Evolutionary conservation across 2,329 filamentous ascomycete genomes (phyloP).

Genomic region (Talaromyces pinophilus): DNA sequence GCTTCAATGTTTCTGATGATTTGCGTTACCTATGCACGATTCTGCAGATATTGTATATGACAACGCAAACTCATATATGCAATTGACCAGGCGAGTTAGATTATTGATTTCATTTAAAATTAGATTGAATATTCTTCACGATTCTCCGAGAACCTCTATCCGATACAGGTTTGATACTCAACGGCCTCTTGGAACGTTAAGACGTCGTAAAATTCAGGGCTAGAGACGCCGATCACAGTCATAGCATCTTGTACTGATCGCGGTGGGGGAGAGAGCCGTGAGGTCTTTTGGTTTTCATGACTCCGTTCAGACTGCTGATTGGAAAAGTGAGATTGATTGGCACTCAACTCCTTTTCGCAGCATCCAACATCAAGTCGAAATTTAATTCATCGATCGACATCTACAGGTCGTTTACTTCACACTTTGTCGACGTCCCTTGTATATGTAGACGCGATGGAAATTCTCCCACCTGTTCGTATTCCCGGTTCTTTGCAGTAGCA

Average conservation of each 20-base stretch:
- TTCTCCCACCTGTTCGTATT: constrained; percentile 12
- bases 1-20: background rate
- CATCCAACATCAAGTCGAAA: background rate
- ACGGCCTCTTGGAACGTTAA: background rate
- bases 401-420: background rate
- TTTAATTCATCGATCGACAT: background rate
- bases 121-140: background rate
- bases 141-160: background rate
- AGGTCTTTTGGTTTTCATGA: background rate
- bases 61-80: background rate
- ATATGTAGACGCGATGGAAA: background rate
- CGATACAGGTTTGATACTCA: background rate
- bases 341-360: background rate
- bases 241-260: background rate
- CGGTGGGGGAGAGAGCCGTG: background rate
- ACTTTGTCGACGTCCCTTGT: background rate
- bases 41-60: background rate
- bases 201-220: background rate
- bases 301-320: background rate
- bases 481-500: background rate
- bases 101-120: background rate
- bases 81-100: background rate
- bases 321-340: background rate
- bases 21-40: background rate
- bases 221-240: background rate